These are phyloP conservation scores for Penicillium paxilli DNA, from an alignment of 495 filamentous ascomycete genomes.

Conservation along the genomic window DNA sequence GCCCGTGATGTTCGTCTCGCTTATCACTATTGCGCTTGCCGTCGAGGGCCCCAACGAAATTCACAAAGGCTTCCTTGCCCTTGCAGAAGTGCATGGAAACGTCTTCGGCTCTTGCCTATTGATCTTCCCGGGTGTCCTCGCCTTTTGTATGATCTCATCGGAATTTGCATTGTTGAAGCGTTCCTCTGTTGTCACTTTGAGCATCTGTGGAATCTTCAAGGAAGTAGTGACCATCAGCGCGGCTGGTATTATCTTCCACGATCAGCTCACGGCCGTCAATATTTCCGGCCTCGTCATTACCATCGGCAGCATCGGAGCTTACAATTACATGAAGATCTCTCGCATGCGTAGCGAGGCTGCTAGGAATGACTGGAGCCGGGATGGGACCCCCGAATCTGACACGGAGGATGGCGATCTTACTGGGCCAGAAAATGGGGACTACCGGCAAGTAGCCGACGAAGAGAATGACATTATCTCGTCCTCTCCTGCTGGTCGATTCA, in stretches of 20 bases:
- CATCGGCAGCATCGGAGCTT: conserved; percentile 78
- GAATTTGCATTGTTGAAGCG: conserved; percentile 96
- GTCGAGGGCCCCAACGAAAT: conserved; percentile 78
- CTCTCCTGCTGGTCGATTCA: conserved; percentile 13
- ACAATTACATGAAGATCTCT: conserved; percentile 91
- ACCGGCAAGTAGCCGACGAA: conserved; percentile 25
- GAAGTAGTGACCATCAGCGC: conserved; percentile 96
- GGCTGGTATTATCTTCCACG: conserved; percentile 85
- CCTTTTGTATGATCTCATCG: conserved; percentile 94
- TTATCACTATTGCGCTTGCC: conserved; percentile 78
- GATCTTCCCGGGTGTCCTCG: conserved; percentile 86
- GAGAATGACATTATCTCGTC: conserved; percentile 25
- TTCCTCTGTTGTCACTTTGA: conserved; percentile 92
- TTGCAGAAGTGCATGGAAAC: conserved; percentile 67
- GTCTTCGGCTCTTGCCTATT: conserved; percentile 60
- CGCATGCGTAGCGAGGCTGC: conserved; percentile 79
- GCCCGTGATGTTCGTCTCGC: conserved; percentile 89
- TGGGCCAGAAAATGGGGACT: conserved; percentile 25
- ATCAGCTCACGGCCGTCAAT: conserved; percentile 87
- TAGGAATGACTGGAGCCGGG: conserved; percentile 28
- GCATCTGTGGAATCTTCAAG: conserved; percentile 98
- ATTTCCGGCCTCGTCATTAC: conserved; percentile 85
- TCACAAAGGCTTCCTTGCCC: conserved; percentile 55
- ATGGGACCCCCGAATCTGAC: conserved; percentile 32
- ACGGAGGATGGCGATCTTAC: conserved; percentile 29